phyloP scores from a whole-genome alignment of 2,329 filamentous ascomycete genomes.

The Periconia sp. region DNA sequence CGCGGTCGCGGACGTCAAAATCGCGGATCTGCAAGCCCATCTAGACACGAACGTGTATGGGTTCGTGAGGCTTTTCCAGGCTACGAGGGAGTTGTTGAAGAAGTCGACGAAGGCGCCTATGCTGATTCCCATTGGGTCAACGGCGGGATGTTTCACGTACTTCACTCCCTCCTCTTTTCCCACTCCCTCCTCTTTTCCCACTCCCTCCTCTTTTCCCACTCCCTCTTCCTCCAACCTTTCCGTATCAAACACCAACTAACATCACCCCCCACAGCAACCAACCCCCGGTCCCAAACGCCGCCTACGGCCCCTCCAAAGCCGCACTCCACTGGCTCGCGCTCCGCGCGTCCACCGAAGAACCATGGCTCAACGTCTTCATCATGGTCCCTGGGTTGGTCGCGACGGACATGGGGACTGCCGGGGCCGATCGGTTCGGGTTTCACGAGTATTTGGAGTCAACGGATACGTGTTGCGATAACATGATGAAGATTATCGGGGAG shows the following conservation, averaged over 20 bases:
- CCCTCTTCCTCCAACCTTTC: background rate
- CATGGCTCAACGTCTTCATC: conserved; percentile 6
- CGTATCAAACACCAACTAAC: background rate
- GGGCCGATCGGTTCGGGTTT: conserved; percentile 3
- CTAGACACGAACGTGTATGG: conserved; percentile 15
- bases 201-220: background rate
- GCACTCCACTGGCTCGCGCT: conserved; percentile 8
- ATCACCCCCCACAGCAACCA: conserved; percentile 3
- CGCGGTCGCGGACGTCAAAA: conserved; percentile 1
- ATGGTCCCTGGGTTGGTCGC: conserved; percentile 10
- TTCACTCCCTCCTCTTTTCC: conserved; percentile 31
- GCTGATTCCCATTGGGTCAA: background rate
- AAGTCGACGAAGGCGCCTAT: conserved; percentile 9
- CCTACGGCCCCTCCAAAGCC: conserved; percentile 9
- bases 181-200: conserved; percentile 28
- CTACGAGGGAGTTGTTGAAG: conserved; percentile 10
- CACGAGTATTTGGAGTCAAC: background rate
- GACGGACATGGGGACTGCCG: conserved; percentile 12
- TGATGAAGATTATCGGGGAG: conserved; percentile 4
- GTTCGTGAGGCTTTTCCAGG: conserved; percentile 13
- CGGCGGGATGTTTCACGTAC: background rate
- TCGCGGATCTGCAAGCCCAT: conserved; percentile 7
- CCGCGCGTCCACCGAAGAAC: conserved; percentile 6
- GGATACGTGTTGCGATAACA: conserved; percentile 5
- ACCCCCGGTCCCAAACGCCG: conserved; percentile 11